Conservation (phyloP, 2,329 filamentous ascomycete species). For the Diaporthe citrichinensis region DNA sequence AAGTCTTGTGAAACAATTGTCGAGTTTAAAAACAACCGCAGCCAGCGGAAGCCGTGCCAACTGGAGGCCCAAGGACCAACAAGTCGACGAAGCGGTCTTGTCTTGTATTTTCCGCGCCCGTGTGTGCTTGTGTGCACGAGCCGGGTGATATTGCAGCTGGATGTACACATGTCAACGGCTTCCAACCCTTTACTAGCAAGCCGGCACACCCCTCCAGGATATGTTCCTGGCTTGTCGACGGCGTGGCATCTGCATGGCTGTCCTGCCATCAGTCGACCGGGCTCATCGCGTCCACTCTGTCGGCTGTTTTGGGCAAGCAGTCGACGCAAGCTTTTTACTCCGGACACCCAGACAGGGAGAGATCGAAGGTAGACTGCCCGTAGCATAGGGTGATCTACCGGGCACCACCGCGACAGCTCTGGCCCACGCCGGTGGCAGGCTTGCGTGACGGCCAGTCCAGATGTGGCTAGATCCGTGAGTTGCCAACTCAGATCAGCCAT, state of each 20-base stretch:
- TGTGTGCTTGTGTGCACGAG: slow-evolving; percentile 22
- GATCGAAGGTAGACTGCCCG: neutral
- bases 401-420: slow-evolving; percentile 28
- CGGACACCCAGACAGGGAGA: slow-evolving; percentile 5
- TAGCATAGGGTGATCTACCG: slow-evolving; percentile 25
- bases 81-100: slow-evolving; percentile 4
- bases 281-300: neutral
- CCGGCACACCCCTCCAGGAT: neutral
- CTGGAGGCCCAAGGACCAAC: slow-evolving; percentile 7
- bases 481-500: slow-evolving; percentile 38
- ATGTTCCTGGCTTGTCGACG: slow-evolving; percentile 27
- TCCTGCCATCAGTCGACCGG: neutral
- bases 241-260: slow-evolving; percentile 28
- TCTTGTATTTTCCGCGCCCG: neutral
- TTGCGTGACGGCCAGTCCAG: slow-evolving; percentile 36
- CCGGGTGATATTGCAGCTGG: slow-evolving; percentile 21
- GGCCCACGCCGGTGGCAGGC: slow-evolving; percentile 31
- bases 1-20: slow-evolving; percentile 34
- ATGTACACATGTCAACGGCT: slow-evolving; percentile 17
- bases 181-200: neutral
- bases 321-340: slow-evolving; percentile 29
- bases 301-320: neutral
- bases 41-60: slow-evolving; percentile 16
- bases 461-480: slow-evolving; percentile 30
- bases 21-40: slow-evolving; percentile 21